A percentile compares a stretch with the other conserved stretches of the same genome.
Evolutionary conservation across 2,329 filamentous ascomycete species (phyloP).

Genomic region (Tolypocladium pustulatum): DNA sequence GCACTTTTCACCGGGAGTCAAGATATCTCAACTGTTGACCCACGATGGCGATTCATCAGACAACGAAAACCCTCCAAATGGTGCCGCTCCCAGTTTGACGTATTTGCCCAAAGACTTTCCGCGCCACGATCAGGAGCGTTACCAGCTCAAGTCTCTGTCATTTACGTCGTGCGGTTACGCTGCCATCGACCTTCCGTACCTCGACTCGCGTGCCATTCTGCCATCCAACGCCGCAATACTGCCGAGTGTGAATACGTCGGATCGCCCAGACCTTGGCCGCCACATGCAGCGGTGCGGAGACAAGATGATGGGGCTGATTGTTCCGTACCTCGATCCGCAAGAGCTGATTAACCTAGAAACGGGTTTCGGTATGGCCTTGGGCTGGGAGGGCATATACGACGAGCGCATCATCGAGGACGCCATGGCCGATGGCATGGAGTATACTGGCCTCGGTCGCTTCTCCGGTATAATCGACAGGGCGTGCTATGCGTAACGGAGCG

Average conservation of each 20-base stretch:
- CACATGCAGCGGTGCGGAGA: conserved; percentile 27
- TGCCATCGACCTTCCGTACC: conserved; percentile 22
- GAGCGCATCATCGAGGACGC: conserved; percentile 19
- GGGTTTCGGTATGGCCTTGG: conserved; percentile 23
- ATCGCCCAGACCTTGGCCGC: conserved; percentile 10
- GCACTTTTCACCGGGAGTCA: conserved; percentile 27
- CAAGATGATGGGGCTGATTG: conserved; percentile 23
- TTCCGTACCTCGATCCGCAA: conserved; percentile 14
- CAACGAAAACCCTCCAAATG: neutral
- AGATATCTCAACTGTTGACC: conserved; percentile 9
- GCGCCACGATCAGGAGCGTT: conserved; percentile 17
- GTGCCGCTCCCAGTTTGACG: neutral
- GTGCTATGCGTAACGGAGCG: neutral
- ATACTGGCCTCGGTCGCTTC: conserved; percentile 29
- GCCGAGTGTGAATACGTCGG: neutral
- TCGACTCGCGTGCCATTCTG: conserved; percentile 26
- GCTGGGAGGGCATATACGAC: conserved; percentile 26
- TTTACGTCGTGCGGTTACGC: conserved; percentile 55
- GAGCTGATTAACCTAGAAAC: conserved; percentile 19
- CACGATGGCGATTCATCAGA: neutral
- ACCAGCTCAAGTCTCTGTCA: conserved; percentile 27
- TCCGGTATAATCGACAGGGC: conserved; percentile 18
- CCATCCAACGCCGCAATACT: conserved; percentile 5
- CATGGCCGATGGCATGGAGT: conserved; percentile 20
- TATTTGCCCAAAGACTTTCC: conserved; percentile 2